These are phyloP conservation scores for Tagetes patula DNA, from an alignment of 129 eudicot species.

Conservation along the genomic window DNA sequence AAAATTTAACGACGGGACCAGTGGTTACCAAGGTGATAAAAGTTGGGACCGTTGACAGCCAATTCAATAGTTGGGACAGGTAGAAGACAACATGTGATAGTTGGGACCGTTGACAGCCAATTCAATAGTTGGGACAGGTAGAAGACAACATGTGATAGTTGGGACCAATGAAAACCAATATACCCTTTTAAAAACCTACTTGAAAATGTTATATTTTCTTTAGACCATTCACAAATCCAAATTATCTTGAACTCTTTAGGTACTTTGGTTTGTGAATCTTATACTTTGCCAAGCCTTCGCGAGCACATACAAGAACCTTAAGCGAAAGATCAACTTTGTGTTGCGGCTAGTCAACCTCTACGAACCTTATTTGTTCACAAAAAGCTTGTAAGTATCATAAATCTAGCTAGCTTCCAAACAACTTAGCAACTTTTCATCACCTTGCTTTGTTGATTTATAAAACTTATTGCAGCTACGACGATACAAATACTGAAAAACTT, in stretches of 20 bases:
- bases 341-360: conserved; percentile 68
- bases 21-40: too few species aligned
- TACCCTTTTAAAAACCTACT: too few species aligned
- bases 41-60: too few species aligned
- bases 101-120: too few species aligned
- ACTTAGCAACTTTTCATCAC: not conserved
- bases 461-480: conserved; percentile 56
- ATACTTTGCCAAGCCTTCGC: conserved; percentile 65
- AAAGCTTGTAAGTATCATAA: conserved; percentile 60
- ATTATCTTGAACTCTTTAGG: conserved; percentile 39
- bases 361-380: conserved; percentile 80
- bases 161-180: too few species aligned
- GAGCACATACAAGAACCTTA: conserved; percentile 40
- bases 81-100: too few species aligned
- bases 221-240: too few species aligned
- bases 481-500: conserved; percentile 71
- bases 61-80: too few species aligned
- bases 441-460: not conserved
- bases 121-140: too few species aligned
- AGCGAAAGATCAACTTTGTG: conserved; percentile 61
- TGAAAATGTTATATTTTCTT: too few species aligned
- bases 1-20: too few species aligned
- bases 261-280: conserved; percentile 46
- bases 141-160: too few species aligned
- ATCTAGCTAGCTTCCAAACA: not conserved